Base-by-base conservation (phyloP, 2,329 filamentous ascomycete genomes). In the Xylariaceae sp. region DNA sequence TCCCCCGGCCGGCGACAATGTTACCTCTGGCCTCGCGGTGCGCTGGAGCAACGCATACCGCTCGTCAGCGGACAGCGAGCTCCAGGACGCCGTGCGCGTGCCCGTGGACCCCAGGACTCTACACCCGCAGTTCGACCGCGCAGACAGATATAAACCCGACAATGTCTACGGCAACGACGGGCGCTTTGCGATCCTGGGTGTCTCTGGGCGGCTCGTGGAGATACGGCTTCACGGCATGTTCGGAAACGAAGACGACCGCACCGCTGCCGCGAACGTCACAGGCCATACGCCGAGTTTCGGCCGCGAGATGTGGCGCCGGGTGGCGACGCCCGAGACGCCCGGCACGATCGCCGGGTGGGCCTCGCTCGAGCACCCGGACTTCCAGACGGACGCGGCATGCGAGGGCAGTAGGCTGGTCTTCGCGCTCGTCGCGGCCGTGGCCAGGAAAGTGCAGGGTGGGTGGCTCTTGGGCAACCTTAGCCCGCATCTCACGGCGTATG, bases 281-380 rank as follows among this genome's bases (percentile, higher is more conserved):
- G 40, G 40, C 23, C 21, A 39, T 4, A 10, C 20, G 13, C 37
- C 16, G 6, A 41, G 24, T 7, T 45, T 47, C 41, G 55, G 45
- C 29, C 30, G 46, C 10, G 20, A 53, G 33, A 54, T 44, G 50
- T 47, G 21, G 41, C 37, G 45, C 33, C 33, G 43, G 24, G 21
- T 53, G 13, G 29, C 29, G 6, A 49, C 36, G 13, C n/a, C 16
- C 10, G 36, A 42, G 39, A 30, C 39, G 9, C 40, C 46, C 18
- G 46, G 16, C 5, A 33, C 32, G 9, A 36, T 58, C 23, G 30
- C 48, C 30, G 51, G 41, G 23, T 60, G 48, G 51, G 49, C 53
- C 6, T 58, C 45, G 20, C 40, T 52, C 15, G 30, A 41, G 21
- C 23, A 37, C 16, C 27, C 44, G 23, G 30, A 32, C 41, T 37